Base-by-base conservation (phyloP, 768 basidiomycete species). In the Leucocoprinus birnbaumii region DNA sequence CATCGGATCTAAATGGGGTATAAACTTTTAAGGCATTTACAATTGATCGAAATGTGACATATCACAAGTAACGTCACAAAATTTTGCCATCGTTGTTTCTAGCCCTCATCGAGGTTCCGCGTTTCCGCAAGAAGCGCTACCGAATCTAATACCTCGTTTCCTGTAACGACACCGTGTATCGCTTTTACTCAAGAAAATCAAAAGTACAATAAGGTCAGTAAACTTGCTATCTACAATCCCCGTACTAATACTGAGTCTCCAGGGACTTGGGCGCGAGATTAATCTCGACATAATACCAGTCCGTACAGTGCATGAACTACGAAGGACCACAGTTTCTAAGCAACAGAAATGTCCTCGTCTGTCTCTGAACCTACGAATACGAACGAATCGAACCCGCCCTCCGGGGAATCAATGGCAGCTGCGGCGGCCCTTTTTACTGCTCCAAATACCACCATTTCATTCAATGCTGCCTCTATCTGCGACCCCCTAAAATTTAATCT, bases 401-500 rank as follows among this genome's bases (percentile, higher is more conserved):
- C 37, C 26, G n/a, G 22, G 9, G 47, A 48, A 48, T 25, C 54
- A 13, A 55, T 43, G 48, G 47, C 47, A 14, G 48, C 53, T 22
- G 34, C 54, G 3, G 54, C 54, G 10, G 25, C 47, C 10, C 54
- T 55, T 14, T 55, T 55, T 16, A 55, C 46, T 14, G 48, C 54
- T 24, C 41, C 47, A 3, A 48, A 55, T 31, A 55, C 54, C 13
- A 37, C 54, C 19, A 40, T 48, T 5, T 16, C 31, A 14, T 55
- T 55, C 26, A 46, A 55, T 38, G 38, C 53, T 16, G 42, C 45
- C 26, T 16, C 25, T 9, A 25, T 55, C n/a, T 71, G 73, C 62
- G 79, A 88, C 71, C 86, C 86, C 51, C 75, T 87, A 49, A 65
- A 72, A 47, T 78, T 88, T 62, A 79, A 87, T 67, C 66, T 87